Base-by-base conservation (phyloP, 2,329 filamentous ascomycete genomes). In the Chaetomium sp. region DNA sequence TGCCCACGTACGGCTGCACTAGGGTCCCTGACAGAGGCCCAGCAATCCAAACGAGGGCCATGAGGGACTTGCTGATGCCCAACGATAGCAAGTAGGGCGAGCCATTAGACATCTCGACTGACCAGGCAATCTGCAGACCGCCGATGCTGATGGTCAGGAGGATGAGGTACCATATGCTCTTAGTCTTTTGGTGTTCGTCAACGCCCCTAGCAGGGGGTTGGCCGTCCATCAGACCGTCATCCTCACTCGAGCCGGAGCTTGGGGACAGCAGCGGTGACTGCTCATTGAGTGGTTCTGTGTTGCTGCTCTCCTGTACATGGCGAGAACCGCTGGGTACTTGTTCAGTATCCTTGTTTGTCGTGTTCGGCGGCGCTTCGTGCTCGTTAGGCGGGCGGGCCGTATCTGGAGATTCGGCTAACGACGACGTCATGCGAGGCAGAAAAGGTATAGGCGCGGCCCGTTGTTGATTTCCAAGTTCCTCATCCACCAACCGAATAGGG, bases 71-170 rank as follows among this genome's bases (percentile, higher is more conserved):
- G 82, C 88, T 92, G 77, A 95, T 83, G 12, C 91, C 91, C 33
- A 95, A 84, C 0, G 91, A 93, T 49, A 94, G 80, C 49, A 95
- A 80, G 73, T 90, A 95, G 6, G 91, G 91, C 60, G 94, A 97
- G 71, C 93, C 93, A 80, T 96, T 94, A 61, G 93, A 96, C 50
- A 97, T 83, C 77, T 98, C 94, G 50, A 97, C 93, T 1, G 93
- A 93, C 94, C 94, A 98, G 31, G 94, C 93, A 70, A 98, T 90
- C 78, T 98, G 94, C 67, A 98, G 81, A 27, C 92, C 94, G 66
- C 92, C 92, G 70, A 97, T 91, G 74, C 91, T 88, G 67, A 97
- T 82, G 7, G 94, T 97, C 76, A 98, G 80, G 67, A 97, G 80
- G 70, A 96, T 85, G 72, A 98, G 82, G 77, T 96, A 96, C 87